A percentile compares a stretch with the other conserved stretches of the same genome.
These are phyloP conservation scores for Phytomonas sp. DNA, from an alignment of 208 protist species.

Conservation along the genomic window DNA sequence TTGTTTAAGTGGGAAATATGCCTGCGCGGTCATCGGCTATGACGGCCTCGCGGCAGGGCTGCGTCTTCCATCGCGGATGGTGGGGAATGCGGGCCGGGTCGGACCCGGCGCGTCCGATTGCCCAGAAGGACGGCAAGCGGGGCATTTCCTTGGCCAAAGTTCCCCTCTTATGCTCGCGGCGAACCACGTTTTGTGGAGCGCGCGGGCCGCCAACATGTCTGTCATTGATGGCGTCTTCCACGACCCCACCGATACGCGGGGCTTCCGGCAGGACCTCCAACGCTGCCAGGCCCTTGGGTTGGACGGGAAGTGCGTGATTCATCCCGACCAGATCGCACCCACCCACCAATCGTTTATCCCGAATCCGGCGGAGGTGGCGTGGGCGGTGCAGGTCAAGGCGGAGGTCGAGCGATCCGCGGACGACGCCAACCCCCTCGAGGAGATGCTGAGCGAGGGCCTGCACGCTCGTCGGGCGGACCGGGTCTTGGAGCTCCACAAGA, in stretches of 20 bases:
- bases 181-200: conserved; percentile 51
- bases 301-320: conserved; percentile 71
- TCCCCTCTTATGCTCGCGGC: conserved; percentile 44
- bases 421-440: conserved; percentile 38
- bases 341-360: conserved; percentile 66
- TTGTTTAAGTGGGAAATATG: conserved; percentile 55
- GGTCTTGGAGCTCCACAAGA: conserved; percentile 29
- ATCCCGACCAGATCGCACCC: conserved; percentile 46
- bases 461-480: conserved; percentile 46
- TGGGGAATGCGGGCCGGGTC: too few relatives aligned
- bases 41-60: conserved; percentile 51
- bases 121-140: not conserved
- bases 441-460: conserved; percentile 57
- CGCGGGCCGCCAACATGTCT: conserved; percentile 57
- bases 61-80: conserved; percentile 17
- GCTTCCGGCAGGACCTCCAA: conserved; percentile 47
- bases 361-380: conserved; percentile 44
- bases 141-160: conserved; percentile 15
- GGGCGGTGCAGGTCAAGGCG: conserved; percentile 40
- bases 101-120: not conserved
- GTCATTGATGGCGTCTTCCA: conserved; percentile 72
- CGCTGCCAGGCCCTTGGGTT: conserved; percentile 59
- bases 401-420: conserved; percentile 21
- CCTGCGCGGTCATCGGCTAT: conserved; percentile 62
- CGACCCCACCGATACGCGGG: conserved; percentile 52